These are phyloP conservation scores for Cladosporium sp. DNA, from an alignment of 2,329 filamentous ascomycete genomes.

Conservation along the genomic window DNA sequence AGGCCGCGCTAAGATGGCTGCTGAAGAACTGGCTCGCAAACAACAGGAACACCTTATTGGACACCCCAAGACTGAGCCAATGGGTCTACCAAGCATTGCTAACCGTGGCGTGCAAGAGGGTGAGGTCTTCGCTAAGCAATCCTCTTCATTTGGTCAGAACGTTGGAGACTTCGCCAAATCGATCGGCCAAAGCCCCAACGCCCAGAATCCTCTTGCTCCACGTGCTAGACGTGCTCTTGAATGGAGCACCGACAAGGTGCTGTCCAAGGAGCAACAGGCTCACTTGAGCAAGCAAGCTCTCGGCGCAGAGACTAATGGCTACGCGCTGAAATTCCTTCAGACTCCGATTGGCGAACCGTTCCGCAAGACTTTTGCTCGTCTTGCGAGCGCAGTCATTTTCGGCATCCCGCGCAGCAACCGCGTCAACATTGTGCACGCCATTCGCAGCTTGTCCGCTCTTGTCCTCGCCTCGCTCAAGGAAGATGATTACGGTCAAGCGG, in stretches of 20 bases:
- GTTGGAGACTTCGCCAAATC: constrained; percentile 44
- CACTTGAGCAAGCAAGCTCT: constrained; percentile 47
- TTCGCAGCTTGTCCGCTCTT: constrained; percentile 59
- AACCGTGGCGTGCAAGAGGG: constrained; percentile 22
- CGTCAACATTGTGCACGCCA: constrained; percentile 65
- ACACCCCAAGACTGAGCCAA: constrained; percentile 33
- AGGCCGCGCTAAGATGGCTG: constrained; percentile 18
- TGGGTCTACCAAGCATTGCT: constrained; percentile 27
- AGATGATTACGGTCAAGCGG: constrained; percentile 82
- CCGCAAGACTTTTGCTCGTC: constrained; percentile 63
- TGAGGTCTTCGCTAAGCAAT: constrained; percentile 21
- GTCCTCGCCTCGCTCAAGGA: constrained; percentile 71
- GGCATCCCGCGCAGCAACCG: constrained; percentile 69
- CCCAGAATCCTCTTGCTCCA: constrained; percentile 34
- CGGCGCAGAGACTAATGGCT: constrained; percentile 39
- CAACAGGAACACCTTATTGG: constrained; percentile 19
- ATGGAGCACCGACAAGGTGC: constrained; percentile 23
- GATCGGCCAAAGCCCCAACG: constrained; percentile 43
- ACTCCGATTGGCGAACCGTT: constrained; percentile 63
- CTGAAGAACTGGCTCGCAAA: constrained; percentile 16
- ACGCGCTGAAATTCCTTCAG: constrained; percentile 43
- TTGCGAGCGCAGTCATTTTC: constrained; percentile 63
- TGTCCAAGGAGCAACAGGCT: constrained; percentile 50
- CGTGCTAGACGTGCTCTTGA: constrained; percentile 33
- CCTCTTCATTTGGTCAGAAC: constrained; percentile 25